A percentile compares a stretch with the other conserved stretches of the same genome.
Evolutionary conservation across 2,329 filamentous ascomycete genomes (phyloP).

Genomic region (Trichoderma citrinoviride): DNA sequence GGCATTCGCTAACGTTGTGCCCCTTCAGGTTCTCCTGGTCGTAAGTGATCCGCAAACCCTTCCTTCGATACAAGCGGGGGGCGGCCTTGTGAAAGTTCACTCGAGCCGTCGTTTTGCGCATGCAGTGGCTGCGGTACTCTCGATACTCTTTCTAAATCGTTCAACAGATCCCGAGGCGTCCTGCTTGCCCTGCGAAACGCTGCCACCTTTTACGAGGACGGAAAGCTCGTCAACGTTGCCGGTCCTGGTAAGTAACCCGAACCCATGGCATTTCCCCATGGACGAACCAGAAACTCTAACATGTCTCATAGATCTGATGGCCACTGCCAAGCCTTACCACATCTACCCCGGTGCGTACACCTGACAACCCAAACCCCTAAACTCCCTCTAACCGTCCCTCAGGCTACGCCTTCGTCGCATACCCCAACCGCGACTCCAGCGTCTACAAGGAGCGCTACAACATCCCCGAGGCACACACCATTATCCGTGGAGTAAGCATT

Average conservation of each 20-base stretch:
- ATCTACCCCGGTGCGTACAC: slow-evolving; percentile 66
- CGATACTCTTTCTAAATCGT: background rate
- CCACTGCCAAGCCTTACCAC: slow-evolving; percentile 75
- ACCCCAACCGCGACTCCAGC: slow-evolving; percentile 89
- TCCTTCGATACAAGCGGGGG: background rate
- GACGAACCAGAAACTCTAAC: background rate
- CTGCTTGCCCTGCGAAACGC: slow-evolving; percentile 81
- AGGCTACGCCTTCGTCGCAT: slow-evolving; percentile 81
- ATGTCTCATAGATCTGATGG: slow-evolving; percentile 68
- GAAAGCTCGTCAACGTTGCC: slow-evolving; percentile 73
- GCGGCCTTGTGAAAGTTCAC: background rate
- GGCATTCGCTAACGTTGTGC: background rate
- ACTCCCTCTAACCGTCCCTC: background rate
- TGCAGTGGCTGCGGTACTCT: background rate
- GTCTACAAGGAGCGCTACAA: slow-evolving; percentile 83
- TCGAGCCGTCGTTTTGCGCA: background rate
- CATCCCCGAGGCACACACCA: slow-evolving; percentile 89
- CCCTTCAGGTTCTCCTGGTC: slow-evolving; percentile 60
- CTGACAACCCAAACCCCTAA: background rate
- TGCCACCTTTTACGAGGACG: slow-evolving; percentile 80
- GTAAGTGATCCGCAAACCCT: slow-evolving; percentile 27
- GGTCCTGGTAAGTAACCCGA: slow-evolving; percentile 38
- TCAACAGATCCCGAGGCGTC: slow-evolving; percentile 65
- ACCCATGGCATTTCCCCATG: background rate
- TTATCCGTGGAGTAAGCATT: slow-evolving; percentile 55